Evolutionary conservation across 2,329 filamentous ascomycete species (phyloP).

Genomic region (Talaromyces sp.): DNA sequence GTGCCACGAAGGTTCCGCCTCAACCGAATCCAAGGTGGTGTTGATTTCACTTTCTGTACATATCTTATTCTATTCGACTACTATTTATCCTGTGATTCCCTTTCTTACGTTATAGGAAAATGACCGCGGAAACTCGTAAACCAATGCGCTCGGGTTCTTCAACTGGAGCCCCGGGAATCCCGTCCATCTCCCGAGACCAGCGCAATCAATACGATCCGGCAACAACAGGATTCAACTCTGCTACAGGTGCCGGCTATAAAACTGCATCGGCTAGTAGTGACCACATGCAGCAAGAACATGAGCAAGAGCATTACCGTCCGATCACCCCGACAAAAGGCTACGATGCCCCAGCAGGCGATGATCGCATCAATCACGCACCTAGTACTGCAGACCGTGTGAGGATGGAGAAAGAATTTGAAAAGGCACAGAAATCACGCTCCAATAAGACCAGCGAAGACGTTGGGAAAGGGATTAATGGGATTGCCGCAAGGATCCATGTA

Average conservation of each 20-base stretch:
- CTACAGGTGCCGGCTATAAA: constrained; percentile 30
- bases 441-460: constrained; percentile 22
- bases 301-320: neutral
- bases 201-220: constrained; percentile 23
- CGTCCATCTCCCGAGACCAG: constrained; percentile 16
- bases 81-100: neutral
- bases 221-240: constrained; percentile 27
- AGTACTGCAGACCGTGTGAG: constrained; percentile 19
- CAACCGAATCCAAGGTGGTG: too few species aligned
- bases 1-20: too few species aligned
- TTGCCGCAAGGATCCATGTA: constrained; percentile 40
- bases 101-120: neutral
- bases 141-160: constrained; percentile 25
- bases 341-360: constrained; percentile 5
- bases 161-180: constrained; percentile 30
- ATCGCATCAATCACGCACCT: constrained; percentile 20
- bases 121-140: constrained; percentile 15
- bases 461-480: constrained; percentile 30
- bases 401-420: constrained; percentile 9
- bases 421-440: constrained; percentile 1
- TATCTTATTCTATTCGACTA: too few species aligned
- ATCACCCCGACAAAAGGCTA: neutral
- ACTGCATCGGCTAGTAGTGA: neutral
- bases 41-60: too few species aligned
- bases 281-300: neutral